Base-by-base conservation (phyloP, 2,329 filamentous ascomycete genomes). In the Penicillium sp. region DNA sequence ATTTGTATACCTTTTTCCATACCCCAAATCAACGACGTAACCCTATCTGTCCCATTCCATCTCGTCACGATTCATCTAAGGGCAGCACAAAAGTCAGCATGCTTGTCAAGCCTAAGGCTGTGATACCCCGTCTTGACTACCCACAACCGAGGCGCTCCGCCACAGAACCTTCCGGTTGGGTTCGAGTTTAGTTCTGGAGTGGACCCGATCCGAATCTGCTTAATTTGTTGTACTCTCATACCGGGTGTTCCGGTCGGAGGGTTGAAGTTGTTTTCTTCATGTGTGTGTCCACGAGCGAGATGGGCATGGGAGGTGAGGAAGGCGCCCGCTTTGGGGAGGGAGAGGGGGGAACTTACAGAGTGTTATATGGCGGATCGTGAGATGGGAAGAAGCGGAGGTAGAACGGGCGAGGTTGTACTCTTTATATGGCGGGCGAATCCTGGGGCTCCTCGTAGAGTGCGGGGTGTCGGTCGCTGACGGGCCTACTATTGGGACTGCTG, bases 201-300 rank as follows among this genome's bases (percentile, higher is more conserved):
- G 50, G 20, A 53, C 20, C 47, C 28, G 15, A 60, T 67, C 64
- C 12, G 58, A 64, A 55, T 67, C 64, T 67, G 63, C 63, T 66
- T 63, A 64, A 66, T 65, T 51, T 28, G 22, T 10, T 17, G 11
- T 35, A 34, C 20, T 14, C 49, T 66, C 64, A 66, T 59, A 39
- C 54, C 15, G 31, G 37, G 6, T 11, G 14, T n/a, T 0, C 49
- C 22, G 35, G 49, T 52, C 37, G 38, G 4, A 52, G 20, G 20
- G 49, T 52, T 52, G 49, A 52, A 52, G 20, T 5, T 52, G 12
- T n/a, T 28, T 39, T 52, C 49, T 41, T 52, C 49, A 41, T 52
- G 2, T 39, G 5, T 5, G 49, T 15, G 11, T 41, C 35, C 17
- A 34, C 12, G 42, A 20, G 20, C 17, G n/a, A n/a, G 34, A 5